These are phyloP conservation scores for Hysterium pulicare DNA, from an alignment of 2,329 filamentous ascomycete species.

Conservation along the genomic window DNA sequence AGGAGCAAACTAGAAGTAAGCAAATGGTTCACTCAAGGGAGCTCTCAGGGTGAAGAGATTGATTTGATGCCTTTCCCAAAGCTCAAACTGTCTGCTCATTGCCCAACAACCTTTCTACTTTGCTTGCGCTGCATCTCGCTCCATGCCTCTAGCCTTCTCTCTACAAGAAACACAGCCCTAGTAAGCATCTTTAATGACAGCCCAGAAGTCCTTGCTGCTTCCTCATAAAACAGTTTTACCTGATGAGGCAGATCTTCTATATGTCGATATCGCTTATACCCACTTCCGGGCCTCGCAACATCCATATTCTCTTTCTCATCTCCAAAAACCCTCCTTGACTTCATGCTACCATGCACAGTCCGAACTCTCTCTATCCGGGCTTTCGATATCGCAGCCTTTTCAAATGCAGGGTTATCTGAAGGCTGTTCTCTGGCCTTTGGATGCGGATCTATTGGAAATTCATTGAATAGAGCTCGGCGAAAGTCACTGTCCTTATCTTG, in stretches of 20 bases:
- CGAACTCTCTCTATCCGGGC: slow-evolving; percentile 35
- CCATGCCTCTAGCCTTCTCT: slow-evolving; percentile 32
- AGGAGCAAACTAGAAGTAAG: no score
- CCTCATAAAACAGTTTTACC: slow-evolving; percentile 50
- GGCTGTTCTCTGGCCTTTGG: no score
- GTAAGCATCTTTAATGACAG: slow-evolving; percentile 50
- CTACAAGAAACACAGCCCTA: slow-evolving; percentile 49
- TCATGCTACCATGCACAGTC: slow-evolving; percentile 42
- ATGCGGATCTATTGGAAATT: slow-evolving; percentile 42
- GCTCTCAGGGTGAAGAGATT: no score
- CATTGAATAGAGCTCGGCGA: slow-evolving; percentile 36
- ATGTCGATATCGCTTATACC: slow-evolving; percentile 49
- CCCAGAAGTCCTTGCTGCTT: slow-evolving; percentile 50
- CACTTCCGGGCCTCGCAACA: slow-evolving; percentile 44
- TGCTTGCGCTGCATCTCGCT: neutral
- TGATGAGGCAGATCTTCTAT: slow-evolving; percentile 46
- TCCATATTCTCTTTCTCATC: slow-evolving; percentile 27
- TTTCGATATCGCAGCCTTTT: slow-evolving; percentile 13
- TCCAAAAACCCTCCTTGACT: slow-evolving; percentile 36
- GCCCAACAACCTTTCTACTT: neutral
- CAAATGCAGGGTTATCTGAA: slow-evolving; percentile 1
- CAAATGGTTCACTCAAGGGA: no score
- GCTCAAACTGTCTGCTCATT: no score
- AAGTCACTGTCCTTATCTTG: slow-evolving; percentile 39
- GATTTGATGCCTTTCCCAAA: no score